Percentiles rank a stretch among this genome's conserved stretches.
Conservation (phyloP, 257 asterid genomes). For the Fraxinus pennsylvanica region DNA sequence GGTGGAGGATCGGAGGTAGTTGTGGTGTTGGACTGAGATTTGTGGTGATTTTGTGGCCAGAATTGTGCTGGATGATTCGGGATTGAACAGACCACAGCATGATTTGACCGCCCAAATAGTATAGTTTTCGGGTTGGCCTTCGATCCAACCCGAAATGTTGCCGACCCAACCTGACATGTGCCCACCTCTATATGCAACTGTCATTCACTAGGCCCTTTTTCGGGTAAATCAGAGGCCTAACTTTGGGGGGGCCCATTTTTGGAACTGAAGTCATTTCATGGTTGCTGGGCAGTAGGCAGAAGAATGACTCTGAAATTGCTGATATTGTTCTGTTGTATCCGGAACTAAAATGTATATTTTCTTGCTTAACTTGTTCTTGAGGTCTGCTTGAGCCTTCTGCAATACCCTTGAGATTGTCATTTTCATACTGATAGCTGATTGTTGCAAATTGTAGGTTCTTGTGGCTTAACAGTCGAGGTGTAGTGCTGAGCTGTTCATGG, state of each 20-base stretch:
- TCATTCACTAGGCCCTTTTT: neutral
- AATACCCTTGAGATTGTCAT: neutral
- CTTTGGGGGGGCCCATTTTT: neutral
- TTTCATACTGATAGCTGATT: neutral
- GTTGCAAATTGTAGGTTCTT: neutral
- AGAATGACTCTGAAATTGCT: neutral
- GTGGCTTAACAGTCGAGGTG: neutral
- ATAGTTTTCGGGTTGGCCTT: too few relatives aligned
- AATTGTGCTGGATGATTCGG: too few relatives aligned
- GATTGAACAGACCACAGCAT: too few relatives aligned
- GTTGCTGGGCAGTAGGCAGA: neutral
- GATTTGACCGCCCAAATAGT: too few relatives aligned
- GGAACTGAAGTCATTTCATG: neutral
- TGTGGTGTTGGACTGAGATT: too few relatives aligned
- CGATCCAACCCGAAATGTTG: too few relatives aligned
- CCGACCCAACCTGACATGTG: too few relatives aligned
- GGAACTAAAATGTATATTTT: neutral
- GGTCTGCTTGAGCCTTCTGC: neutral
- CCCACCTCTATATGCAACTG: neutral
- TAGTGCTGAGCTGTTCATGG: neutral
- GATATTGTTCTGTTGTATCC: neutral
- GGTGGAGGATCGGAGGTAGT: too few relatives aligned
- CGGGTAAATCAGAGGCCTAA: neutral
- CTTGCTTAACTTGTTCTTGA: neutral
- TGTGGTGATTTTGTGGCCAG: too few relatives aligned